phyloP scores from a whole-genome alignment of 169 alveolate genomes.

The Plasmodium gallinaceum region DNA sequence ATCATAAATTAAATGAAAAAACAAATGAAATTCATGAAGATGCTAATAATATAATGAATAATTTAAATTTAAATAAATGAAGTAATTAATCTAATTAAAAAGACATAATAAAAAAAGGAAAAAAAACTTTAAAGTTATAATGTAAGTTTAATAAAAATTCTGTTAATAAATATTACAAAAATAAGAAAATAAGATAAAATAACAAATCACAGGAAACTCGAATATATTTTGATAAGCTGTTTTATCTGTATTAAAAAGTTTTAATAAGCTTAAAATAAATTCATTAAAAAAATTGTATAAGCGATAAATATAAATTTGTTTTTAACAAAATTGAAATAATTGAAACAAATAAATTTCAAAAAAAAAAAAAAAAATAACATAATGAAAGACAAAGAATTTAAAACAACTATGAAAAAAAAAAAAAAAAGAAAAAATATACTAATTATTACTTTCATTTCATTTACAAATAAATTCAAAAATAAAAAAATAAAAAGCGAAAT shows the following conservation, averaged over 20 bases:
- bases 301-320: too few species aligned
- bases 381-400: too few species aligned
- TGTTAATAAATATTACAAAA: background rate
- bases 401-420: too few species aligned
- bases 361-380: too few species aligned
- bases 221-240: background rate
- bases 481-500: too few species aligned
- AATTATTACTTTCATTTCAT: too few species aligned
- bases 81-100: background rate
- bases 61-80: conserved; percentile 18
- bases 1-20: conserved; percentile 7
- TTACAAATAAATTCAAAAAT: too few species aligned
- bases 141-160: too few species aligned
- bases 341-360: too few species aligned
- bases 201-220: background rate
- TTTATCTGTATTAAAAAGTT: background rate
- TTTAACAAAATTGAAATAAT: too few species aligned
- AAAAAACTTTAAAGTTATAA: too few species aligned
- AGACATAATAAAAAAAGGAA: background rate
- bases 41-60: conserved; percentile 31
- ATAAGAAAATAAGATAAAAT: background rate
- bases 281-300: background rate
- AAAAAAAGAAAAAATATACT: too few species aligned
- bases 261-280: background rate
- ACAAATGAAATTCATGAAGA: conserved; percentile 24